Conservation (phyloP, 1,284 basidiomycete species). For the Phellopilus nigrolimitatus region DNA sequence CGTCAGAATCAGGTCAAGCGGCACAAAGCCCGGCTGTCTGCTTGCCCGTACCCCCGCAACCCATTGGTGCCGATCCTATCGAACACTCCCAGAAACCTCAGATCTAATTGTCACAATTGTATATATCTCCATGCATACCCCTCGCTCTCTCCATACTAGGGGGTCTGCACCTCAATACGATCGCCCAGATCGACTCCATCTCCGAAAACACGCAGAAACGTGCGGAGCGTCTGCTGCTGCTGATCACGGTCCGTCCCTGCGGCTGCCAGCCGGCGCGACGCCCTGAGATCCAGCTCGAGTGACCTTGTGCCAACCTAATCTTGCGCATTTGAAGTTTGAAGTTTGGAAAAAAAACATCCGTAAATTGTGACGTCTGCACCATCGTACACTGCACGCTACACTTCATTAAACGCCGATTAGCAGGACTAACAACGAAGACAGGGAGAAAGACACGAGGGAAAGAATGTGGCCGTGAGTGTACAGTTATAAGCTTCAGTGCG, state of each 20-base stretch:
- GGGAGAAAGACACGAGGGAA: constrained; percentile 27
- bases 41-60: background rate
- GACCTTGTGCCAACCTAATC: background rate
- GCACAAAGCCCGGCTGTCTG: background rate
- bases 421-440: constrained; percentile 2
- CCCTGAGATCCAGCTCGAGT: too few species aligned
- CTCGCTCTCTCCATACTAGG: too few species aligned
- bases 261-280: too few species aligned
- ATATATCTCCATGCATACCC: too few species aligned
- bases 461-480: constrained; percentile 12
- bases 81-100: too few species aligned
- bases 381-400: background rate
- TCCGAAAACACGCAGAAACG: too few species aligned
- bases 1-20: constrained; percentile 6
- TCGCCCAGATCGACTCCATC: too few species aligned
- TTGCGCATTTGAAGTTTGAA: background rate
- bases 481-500: constrained; percentile 6
- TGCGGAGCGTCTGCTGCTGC: too few species aligned
- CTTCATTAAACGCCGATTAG: constrained; percentile 1
- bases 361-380: background rate
- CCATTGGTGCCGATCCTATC: too few species aligned
- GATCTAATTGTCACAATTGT: constrained; percentile 16
- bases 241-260: too few species aligned
- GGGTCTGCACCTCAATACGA: too few species aligned
- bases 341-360: constrained; percentile 6